Conservation (phyloP, 371 early-diverging fungal genomes). For the Lichtheimia hyalospora region DNA sequence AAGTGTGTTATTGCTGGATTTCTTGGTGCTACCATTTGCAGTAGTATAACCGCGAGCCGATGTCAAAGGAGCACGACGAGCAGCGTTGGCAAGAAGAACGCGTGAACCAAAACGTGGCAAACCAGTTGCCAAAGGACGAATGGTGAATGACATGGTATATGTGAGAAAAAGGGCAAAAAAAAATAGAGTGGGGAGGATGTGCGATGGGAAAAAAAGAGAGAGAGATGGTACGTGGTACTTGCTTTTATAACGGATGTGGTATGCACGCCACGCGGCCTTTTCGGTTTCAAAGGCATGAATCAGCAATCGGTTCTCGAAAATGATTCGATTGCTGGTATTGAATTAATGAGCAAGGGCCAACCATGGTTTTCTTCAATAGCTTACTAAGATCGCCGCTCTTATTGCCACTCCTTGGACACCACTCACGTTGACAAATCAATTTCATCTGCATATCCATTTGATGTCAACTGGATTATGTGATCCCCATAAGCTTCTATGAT, state of each 20-base stretch:
- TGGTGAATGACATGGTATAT: constrained; percentile 1
- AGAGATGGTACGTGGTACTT: not conserved
- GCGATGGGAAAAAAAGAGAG: constrained; percentile 1
- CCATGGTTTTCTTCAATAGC: no score
- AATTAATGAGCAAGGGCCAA: no score
- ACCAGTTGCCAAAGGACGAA: constrained; percentile 9
- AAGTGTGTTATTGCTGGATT: constrained; percentile 26
- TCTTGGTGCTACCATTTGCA: constrained; percentile 15
- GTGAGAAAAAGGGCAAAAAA: not conserved
- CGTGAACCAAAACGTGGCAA: constrained; percentile 11
- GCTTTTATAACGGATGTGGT: not conserved
- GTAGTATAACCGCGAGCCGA: constrained; percentile 23
- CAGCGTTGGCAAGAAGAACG: not conserved
- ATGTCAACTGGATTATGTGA: no score
- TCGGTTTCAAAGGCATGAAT: constrained; percentile 1
- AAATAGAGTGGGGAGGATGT: constrained; percentile 4
- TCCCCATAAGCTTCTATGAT: no score
- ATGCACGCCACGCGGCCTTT: not conserved
- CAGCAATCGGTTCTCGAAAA: not conserved
- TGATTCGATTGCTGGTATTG: not conserved
- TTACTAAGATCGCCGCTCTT: no score
- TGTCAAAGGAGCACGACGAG: constrained; percentile 5
- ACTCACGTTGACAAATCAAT: no score
- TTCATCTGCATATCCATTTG: no score
- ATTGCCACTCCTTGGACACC: no score